These are phyloP conservation scores for Candida vaughaniae DNA, from an alignment of 805 yeast species.

Conservation along the genomic window DNA sequence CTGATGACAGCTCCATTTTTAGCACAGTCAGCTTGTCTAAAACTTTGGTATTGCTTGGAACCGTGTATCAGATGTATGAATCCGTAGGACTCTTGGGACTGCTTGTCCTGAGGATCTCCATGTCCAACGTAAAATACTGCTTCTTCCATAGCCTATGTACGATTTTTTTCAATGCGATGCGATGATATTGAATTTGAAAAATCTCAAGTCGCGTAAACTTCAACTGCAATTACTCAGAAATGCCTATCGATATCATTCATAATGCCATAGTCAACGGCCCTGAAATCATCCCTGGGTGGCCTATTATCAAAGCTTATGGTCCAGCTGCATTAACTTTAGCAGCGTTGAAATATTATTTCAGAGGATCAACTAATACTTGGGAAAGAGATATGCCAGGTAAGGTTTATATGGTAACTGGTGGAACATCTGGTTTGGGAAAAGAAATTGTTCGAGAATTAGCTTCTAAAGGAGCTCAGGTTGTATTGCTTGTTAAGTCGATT, in stretches of 20 bases:
- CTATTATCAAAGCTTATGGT: conserved; percentile 50
- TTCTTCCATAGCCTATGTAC: conserved; percentile 43
- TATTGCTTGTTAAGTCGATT: conserved; percentile 63
- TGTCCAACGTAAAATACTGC: conserved; percentile 46
- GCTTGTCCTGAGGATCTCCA: conserved; percentile 44
- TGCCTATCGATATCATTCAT: conserved; percentile 88
- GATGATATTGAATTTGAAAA: conserved; percentile 1
- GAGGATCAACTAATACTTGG: conserved; percentile 86
- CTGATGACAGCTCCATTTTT: conserved; percentile 47
- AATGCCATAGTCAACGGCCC: conserved; percentile 71
- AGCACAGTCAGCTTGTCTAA: conserved; percentile 51
- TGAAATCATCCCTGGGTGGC: conserved; percentile 73
- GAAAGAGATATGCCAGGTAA: conserved; percentile 89
- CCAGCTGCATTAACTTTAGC: conserved; percentile 52
- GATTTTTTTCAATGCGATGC: conserved; percentile 4
- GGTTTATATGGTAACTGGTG: conserved; percentile 86
- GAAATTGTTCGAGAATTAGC: conserved; percentile 75
- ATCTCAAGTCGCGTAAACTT: background rate
- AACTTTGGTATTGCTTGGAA: conserved; percentile 48
- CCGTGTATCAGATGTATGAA: conserved; percentile 44
- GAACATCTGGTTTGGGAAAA: conserved; percentile 89
- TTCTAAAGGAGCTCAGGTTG: conserved; percentile 77
- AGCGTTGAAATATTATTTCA: conserved; percentile 66
- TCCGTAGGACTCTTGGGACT: conserved; percentile 43
- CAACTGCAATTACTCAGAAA: conserved; percentile 22